phyloP scores from a whole-genome alignment of 495 filamentous ascomycete species.

The Hyaloscypha bicolor region DNA sequence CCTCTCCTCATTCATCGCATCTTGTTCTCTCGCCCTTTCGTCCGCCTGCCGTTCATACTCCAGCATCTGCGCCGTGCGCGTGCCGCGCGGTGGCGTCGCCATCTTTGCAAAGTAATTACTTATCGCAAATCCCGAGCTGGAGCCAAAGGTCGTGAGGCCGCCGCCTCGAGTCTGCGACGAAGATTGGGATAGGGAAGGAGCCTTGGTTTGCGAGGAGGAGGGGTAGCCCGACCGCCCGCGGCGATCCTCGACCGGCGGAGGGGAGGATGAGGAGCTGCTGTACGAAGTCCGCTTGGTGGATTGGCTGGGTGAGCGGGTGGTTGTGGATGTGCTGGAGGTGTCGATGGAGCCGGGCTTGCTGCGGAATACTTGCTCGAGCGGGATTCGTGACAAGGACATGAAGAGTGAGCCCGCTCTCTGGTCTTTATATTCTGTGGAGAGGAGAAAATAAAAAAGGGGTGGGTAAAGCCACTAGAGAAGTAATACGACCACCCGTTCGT shows the following conservation, averaged over 20 bases:
- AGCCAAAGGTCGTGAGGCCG: not conserved
- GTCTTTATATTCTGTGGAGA: not conserved
- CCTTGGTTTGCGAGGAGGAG: not conserved
- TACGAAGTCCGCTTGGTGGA: not conserved
- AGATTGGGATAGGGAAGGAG: no score
- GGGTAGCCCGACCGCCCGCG: not conserved
- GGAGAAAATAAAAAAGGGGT: no score
- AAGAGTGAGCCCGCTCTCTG: not conserved
- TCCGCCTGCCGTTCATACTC: constrained; percentile 42
- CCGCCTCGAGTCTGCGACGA: not conserved
- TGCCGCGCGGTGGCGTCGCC: constrained; percentile 28
- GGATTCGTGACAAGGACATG: constrained; percentile 25
- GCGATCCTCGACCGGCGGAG: not conserved
- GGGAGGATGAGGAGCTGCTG: not conserved
- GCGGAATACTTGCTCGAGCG: constrained; percentile 25
- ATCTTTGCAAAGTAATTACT: not conserved
- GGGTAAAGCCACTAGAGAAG: not conserved
- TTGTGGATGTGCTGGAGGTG: constrained; percentile 1
- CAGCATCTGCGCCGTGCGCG: constrained; percentile 41
- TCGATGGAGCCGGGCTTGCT: constrained; percentile 4
- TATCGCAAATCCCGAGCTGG: not conserved
- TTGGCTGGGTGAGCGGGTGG: not conserved
- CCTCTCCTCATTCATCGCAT: constrained; percentile 34
- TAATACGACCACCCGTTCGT: not conserved
- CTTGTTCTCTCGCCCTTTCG: constrained; percentile 26